A percentile compares a stretch with the other conserved stretches of the same genome.
Conservation (phyloP, 148 eudicot genomes). For the Rhododendron kiyosumense region DNA sequence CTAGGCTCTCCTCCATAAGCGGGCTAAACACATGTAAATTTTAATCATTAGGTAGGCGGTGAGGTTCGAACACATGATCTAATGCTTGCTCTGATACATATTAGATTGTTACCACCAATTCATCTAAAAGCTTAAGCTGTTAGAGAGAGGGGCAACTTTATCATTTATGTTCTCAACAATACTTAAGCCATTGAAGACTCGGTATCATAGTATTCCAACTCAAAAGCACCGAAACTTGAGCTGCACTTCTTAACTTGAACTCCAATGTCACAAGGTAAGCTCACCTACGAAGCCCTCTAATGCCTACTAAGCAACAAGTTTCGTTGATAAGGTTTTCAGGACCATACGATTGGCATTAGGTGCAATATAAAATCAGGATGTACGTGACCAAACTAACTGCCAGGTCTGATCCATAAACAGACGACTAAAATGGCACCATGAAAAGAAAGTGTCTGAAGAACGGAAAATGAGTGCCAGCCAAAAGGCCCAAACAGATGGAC, state of each 20-base stretch:
- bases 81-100: too few species aligned
- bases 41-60: too few species aligned
- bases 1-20: too few species aligned
- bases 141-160: too few species aligned
- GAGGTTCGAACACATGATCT: too few species aligned
- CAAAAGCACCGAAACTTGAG: neutral
- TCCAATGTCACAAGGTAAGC: neutral
- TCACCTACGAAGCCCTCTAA: neutral
- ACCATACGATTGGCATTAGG: neutral
- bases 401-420: neutral
- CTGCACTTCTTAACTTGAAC: neutral
- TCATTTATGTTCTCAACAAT: too few species aligned
- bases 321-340: neutral
- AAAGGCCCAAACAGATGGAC: neutral
- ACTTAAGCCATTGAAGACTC: neutral
- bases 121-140: too few species aligned
- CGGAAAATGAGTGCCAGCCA: neutral
- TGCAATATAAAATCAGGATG: neutral
- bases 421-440: neutral
- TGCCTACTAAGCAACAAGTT: neutral
- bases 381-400: neutral
- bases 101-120: neutral
- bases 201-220: slow-evolving; percentile 1
- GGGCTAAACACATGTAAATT: too few species aligned
- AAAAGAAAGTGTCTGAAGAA: neutral